These are phyloP conservation scores for Psidium friedrichsthalianum DNA, from an alignment of 345 rosid genomes.

Conservation along the genomic window DNA sequence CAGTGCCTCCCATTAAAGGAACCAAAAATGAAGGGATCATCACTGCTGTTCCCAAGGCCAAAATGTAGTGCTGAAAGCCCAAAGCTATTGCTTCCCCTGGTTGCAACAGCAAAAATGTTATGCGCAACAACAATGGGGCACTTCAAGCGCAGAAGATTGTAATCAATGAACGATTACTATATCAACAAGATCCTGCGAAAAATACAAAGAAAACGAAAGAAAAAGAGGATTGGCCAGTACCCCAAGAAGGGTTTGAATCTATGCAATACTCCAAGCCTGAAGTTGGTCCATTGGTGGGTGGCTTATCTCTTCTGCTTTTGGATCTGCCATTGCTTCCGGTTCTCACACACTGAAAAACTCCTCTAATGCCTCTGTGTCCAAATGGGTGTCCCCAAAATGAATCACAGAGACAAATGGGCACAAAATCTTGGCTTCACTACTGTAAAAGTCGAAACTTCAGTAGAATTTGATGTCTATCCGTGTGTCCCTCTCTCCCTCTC, in stretches of 20 bases:
- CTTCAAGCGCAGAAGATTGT: neutral
- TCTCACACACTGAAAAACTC: neutral
- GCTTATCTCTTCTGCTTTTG: slow-evolving; percentile 80
- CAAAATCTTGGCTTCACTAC: neutral
- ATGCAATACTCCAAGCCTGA: slow-evolving; percentile 95
- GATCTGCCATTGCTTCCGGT: slow-evolving; percentile 48
- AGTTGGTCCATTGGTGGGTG: slow-evolving; percentile 97
- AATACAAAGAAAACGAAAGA: neutral
- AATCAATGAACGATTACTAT: neutral
- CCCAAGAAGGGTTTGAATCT: slow-evolving; percentile 99
- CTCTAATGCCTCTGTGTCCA: neutral
- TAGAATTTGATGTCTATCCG: neutral
- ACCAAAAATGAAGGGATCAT: slow-evolving; percentile 99
- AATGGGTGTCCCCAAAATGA: slow-evolving; percentile 8
- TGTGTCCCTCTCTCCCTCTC: too few species aligned
- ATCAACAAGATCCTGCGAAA: neutral
- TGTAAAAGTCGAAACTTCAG: neutral
- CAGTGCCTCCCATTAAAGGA: slow-evolving; percentile 91
- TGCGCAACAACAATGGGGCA: neutral
- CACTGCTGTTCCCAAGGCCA: slow-evolving; percentile 95
- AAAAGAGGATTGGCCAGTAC: slow-evolving; percentile 19
- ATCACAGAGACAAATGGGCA: slow-evolving; percentile 2
- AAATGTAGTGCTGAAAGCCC: slow-evolving; percentile 92
- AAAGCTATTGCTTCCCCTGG: slow-evolving; percentile 89
- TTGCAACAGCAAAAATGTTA: neutral